Percentiles rank a stretch among this genome's conserved stretches.
Conservation (phyloP, 2,329 filamentous ascomycete genomes). For the Myrmaecium sp. region DNA sequence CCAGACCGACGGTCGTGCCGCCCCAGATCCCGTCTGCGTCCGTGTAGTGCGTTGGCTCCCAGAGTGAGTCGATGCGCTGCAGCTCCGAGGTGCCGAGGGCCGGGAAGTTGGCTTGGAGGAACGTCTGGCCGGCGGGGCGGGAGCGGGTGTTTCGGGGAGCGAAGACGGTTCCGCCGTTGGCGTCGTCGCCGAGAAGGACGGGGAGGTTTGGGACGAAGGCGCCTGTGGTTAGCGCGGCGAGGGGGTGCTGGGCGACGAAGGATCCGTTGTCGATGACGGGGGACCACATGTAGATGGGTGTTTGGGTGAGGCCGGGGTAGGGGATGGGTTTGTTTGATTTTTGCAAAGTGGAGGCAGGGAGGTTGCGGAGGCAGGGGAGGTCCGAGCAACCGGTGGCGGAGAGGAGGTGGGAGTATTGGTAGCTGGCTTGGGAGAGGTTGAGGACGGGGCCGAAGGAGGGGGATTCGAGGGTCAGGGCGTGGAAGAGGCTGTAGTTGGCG, state of each 20-base stretch:
- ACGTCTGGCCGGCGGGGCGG: constrained; percentile 32
- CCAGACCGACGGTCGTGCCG: constrained; percentile 26
- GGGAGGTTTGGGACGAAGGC: constrained; percentile 36
- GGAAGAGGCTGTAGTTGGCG: constrained; percentile 31
- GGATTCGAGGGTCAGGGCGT: constrained; percentile 36
- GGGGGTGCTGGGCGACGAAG: constrained; percentile 34
- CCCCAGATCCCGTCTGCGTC: too few species aligned
- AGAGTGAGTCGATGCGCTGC: constrained; percentile 34
- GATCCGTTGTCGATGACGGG: constrained; percentile 34
- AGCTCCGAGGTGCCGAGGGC: constrained; percentile 35
- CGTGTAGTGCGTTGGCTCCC: too few species aligned
- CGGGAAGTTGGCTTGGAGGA: constrained; percentile 42
- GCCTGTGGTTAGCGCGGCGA: constrained; percentile 29
- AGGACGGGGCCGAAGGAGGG: constrained; percentile 34
- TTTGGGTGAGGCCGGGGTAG: constrained; percentile 24
- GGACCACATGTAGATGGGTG: constrained; percentile 34
- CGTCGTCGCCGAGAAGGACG: constrained; percentile 37
- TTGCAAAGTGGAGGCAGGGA: constrained; percentile 29
- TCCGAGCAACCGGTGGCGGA: constrained; percentile 30
- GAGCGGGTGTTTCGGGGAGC: constrained; percentile 33
- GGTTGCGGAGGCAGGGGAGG: constrained; percentile 31
- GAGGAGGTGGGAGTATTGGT: constrained; percentile 34
- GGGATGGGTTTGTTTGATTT: constrained; percentile 27
- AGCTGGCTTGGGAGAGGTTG: constrained; percentile 32
- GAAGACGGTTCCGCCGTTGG: constrained; percentile 50